These are phyloP conservation scores for Citrus australasica DNA, from an alignment of 345 rosid genomes.

Conservation along the genomic window DNA sequence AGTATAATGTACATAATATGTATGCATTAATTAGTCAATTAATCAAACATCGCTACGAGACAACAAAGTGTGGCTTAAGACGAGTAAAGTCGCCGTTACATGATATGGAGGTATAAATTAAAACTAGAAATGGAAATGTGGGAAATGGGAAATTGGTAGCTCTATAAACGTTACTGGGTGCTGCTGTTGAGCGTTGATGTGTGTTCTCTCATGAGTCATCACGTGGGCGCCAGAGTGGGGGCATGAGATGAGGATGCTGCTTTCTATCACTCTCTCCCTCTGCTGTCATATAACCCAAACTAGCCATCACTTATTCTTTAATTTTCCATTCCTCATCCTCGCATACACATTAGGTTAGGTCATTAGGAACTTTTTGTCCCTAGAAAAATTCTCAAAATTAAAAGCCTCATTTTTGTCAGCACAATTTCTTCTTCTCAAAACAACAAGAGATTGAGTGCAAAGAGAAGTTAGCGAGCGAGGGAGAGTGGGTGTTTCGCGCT, in stretches of 20 bases:
- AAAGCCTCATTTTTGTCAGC: too few relatives aligned
- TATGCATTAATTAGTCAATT: too few relatives aligned
- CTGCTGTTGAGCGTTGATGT: background rate
- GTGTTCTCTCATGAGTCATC: conserved; percentile 5
- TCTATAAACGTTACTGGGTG: too few relatives aligned
- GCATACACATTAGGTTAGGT: too few relatives aligned
- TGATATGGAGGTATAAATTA: too few relatives aligned
- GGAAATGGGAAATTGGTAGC: too few relatives aligned
- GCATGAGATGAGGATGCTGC: conserved; percentile 11
- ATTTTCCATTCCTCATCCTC: background rate
- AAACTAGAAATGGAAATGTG: background rate
- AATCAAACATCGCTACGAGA: rapidly evolving
- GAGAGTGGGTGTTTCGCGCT: background rate
- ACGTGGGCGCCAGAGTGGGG: conserved; percentile 30
- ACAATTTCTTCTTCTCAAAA: background rate
- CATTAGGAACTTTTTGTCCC: too few relatives aligned
- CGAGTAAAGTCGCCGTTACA: too few relatives aligned
- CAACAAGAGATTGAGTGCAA: background rate
- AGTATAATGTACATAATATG: too few relatives aligned
- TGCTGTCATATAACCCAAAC: conserved; percentile 16
- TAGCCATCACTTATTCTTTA: conserved; percentile 7
- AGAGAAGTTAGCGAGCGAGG: background rate
- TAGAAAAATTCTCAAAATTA: too few relatives aligned
- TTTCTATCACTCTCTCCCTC: conserved; percentile 10
- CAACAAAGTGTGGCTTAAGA: too few relatives aligned